phyloP scores from a whole-genome alignment of 495 filamentous ascomycete genomes.

The Apodospora peruviana region DNA sequence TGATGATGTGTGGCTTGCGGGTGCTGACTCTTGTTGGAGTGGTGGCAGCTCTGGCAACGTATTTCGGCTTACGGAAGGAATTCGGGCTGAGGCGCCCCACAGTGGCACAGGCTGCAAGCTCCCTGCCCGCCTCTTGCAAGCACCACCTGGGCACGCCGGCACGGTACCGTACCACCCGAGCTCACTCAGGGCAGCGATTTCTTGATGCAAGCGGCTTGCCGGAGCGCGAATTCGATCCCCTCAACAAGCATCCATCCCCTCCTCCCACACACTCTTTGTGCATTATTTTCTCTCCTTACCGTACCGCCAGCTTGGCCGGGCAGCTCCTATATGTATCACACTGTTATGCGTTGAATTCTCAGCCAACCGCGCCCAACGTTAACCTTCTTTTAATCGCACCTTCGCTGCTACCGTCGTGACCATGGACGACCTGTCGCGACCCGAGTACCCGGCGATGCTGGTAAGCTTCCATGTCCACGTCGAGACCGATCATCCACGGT shows the following conservation, averaged over 20 bases:
- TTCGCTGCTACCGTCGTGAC: conserved; percentile 8
- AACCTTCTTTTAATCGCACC: conserved; percentile 9
- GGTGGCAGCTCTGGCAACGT: too few relatives aligned
- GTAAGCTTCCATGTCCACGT: conserved; percentile 47
- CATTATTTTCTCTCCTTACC: conserved; percentile 3
- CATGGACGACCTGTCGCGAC: conserved; percentile 72
- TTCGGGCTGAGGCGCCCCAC: too few relatives aligned
- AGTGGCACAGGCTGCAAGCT: too few relatives aligned
- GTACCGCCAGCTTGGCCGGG: conserved; percentile 2
- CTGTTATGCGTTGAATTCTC: conserved; percentile 24
- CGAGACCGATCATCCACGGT: too few relatives aligned
- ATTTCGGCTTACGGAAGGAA: too few relatives aligned
- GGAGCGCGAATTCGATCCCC: conserved; percentile 1
- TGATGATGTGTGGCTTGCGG: too few relatives aligned
- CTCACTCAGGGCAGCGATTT: not conserved
- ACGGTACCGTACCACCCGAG: too few relatives aligned
- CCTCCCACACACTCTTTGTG: conserved; percentile 4
- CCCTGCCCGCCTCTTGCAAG: too few relatives aligned
- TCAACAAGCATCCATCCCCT: conserved; percentile 4
- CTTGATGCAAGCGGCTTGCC: not conserved
- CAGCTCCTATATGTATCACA: not conserved
- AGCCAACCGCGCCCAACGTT: not conserved
- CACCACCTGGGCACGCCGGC: too few relatives aligned
- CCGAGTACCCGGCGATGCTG: conserved; percentile 95
- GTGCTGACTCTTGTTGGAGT: too few relatives aligned